Percentiles rank a stretch among this genome's conserved stretches.
phyloP scores from a whole-genome alignment of 1,284 basidiomycete genomes.

The Cryptococcus wingfieldii region DNA sequence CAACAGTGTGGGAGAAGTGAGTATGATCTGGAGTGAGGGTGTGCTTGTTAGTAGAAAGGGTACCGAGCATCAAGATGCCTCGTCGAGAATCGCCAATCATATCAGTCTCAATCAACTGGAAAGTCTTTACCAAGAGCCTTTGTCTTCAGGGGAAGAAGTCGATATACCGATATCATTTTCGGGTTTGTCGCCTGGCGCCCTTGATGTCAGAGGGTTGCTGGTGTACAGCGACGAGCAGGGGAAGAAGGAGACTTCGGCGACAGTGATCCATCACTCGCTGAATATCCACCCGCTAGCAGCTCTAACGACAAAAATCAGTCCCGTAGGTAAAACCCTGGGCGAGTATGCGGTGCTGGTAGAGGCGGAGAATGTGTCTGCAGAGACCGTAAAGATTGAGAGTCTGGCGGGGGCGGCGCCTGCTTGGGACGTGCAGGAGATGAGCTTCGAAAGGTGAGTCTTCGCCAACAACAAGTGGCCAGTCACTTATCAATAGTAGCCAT shows the following conservation, averaged over 20 bases:
- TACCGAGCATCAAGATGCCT: slow-evolving; percentile 19
- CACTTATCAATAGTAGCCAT: not conserved
- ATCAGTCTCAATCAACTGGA: slow-evolving; percentile 18
- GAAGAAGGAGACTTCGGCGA: slow-evolving; percentile 9
- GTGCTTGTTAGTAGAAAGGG: slow-evolving; percentile 19
- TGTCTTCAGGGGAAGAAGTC: slow-evolving; percentile 24
- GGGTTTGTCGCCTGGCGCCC: slow-evolving; percentile 10
- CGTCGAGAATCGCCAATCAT: slow-evolving; percentile 22
- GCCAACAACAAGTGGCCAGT: not conserved
- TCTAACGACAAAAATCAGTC: slow-evolving; percentile 4
- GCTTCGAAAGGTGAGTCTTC: too few species aligned
- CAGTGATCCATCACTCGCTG: slow-evolving; percentile 14
- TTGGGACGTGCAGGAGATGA: slow-evolving; percentile 3
- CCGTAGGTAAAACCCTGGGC: not conserved
- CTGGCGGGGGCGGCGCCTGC: slow-evolving; percentile 2
- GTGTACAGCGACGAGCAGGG: slow-evolving; percentile 20
- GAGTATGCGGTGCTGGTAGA: slow-evolving; percentile 7
- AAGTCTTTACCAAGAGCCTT: slow-evolving; percentile 8
- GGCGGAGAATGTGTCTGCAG: slow-evolving; percentile 5
- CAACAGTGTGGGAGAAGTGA: slow-evolving; percentile 28
- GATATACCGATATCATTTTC: slow-evolving; percentile 24
- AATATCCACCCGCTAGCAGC: slow-evolving; percentile 19
- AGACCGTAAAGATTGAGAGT: slow-evolving; percentile 2
- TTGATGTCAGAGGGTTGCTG: slow-evolving; percentile 28
- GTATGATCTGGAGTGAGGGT: slow-evolving; percentile 29